These are phyloP conservation scores for Casuarina equisetifolia DNA, from an alignment of 306 rosid species.

Conservation along the genomic window DNA sequence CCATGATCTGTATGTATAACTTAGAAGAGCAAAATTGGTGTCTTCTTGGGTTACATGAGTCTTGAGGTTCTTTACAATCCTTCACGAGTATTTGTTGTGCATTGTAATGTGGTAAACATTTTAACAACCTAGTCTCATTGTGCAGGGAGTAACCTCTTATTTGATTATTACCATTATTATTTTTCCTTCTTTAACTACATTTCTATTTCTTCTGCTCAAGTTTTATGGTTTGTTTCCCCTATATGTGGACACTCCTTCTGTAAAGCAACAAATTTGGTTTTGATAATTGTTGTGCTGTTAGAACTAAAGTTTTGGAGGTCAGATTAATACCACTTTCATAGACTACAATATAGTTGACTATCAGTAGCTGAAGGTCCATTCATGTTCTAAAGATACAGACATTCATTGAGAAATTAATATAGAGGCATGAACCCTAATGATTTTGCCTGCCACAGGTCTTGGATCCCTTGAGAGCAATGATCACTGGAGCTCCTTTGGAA, in stretches of 20 bases:
- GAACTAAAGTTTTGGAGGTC: neutral
- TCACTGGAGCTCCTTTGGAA: conserved; percentile 82
- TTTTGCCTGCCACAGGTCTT: conserved; percentile 54
- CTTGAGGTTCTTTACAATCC: neutral
- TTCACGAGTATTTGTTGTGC: neutral
- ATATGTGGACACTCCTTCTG: neutral
- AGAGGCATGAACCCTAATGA: conserved; percentile 26
- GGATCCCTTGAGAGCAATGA: conserved; percentile 96
- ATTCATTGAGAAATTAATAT: conserved; percentile 18
- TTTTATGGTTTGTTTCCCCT: neutral
- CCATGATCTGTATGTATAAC: neutral
- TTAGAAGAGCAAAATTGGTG: neutral
- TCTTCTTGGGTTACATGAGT: neutral
- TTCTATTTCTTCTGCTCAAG: neutral
- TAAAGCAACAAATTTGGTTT: neutral
- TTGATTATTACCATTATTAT: neutral
- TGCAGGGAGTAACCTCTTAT: neutral
- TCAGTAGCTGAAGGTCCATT: neutral
- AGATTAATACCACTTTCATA: neutral
- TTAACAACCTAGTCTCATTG: neutral
- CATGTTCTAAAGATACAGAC: neutral
- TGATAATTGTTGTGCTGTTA: neutral
- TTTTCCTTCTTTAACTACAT: neutral
- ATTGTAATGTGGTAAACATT: neutral
- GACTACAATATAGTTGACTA: neutral